phyloP scores from a whole-genome alignment of 1,284 basidiomycete species.

The Moniliella sp. region DNA sequence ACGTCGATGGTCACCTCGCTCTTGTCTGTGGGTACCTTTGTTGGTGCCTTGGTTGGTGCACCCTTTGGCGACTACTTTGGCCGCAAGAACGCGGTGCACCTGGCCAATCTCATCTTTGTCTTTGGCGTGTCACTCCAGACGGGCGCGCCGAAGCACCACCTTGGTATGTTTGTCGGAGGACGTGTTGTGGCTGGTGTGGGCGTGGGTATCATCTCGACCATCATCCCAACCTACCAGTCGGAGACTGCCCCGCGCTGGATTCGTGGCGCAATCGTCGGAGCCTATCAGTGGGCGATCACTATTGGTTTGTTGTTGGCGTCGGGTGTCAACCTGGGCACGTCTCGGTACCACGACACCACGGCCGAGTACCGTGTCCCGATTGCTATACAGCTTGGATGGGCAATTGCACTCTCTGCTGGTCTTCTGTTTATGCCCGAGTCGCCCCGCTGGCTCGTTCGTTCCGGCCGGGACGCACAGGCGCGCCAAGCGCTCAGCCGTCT shows the following conservation, averaged over 20 bases:
- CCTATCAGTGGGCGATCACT: slow-evolving; percentile 4
- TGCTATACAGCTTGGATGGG: slow-evolving; percentile 2
- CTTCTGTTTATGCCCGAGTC: slow-evolving; percentile 6
- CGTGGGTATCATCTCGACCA: slow-evolving; percentile 11
- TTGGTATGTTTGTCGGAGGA: slow-evolving; percentile 11
- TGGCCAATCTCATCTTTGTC: slow-evolving; percentile 5
- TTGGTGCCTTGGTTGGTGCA: slow-evolving; percentile 11
- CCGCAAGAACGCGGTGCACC: slow-evolving; percentile 6
- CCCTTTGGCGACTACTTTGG: slow-evolving; percentile 9
- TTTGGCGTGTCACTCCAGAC: slow-evolving; percentile 10
- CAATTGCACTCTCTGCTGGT: not conserved
- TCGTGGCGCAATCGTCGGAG: slow-evolving; percentile 8
- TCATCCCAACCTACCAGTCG: slow-evolving; percentile 9
- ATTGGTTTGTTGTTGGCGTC: not conserved
- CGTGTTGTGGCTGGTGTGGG: slow-evolving; percentile 9
- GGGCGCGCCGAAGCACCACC: slow-evolving; percentile 8
- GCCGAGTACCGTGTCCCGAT: slow-evolving; percentile 2
- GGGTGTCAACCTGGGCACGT: not conserved
- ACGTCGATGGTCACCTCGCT: slow-evolving; percentile 13
- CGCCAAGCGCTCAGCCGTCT: slow-evolving; percentile 6
- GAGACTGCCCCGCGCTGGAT: slow-evolving; percentile 7
- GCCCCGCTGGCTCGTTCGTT: slow-evolving; percentile 9
- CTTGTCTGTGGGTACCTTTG: slow-evolving; percentile 12
- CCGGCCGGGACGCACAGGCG: slow-evolving; percentile 6
- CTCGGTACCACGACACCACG: slow-evolving; percentile 1